phyloP scores from a whole-genome alignment of 371 early-diverging fungal genomes.

The Circinella minor region DNA sequence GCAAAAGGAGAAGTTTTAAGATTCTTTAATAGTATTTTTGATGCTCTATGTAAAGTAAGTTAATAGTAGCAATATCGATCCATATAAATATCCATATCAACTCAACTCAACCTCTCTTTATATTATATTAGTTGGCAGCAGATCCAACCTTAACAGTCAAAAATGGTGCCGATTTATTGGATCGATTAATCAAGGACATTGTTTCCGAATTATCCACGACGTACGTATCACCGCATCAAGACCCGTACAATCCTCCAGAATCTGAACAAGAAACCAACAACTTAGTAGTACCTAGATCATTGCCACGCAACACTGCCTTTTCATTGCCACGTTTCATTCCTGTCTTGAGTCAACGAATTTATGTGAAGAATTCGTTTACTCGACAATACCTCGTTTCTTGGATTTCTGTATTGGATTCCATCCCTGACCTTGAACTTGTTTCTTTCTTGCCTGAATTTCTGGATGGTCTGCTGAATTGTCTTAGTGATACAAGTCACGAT shows the following conservation, averaged over 20 bases:
- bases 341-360: conserved; percentile 83
- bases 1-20: conserved; percentile 80
- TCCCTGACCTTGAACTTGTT: conserved; percentile 90
- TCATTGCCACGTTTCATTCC: conserved; percentile 89
- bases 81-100: background rate
- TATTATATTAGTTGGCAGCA: conserved; percentile 62
- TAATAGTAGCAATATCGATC: background rate
- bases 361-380: conserved; percentile 81
- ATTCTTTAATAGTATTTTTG: conserved; percentile 93
- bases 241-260: conserved; percentile 38
- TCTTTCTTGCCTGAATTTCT: conserved; percentile 86
- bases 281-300: conserved; percentile 26
- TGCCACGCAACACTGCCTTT: conserved; percentile 63
- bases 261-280: conserved; percentile 17
- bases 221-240: conserved; percentile 48
- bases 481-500: conserved; percentile 86
- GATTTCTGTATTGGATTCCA: conserved; percentile 84
- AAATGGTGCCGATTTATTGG: conserved; percentile 87
- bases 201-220: conserved; percentile 85
- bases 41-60: conserved; percentile 84
- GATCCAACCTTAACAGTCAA: conserved; percentile 87
- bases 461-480: conserved; percentile 82
- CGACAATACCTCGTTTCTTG: conserved; percentile 91
- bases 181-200: conserved; percentile 91
- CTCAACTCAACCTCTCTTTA: too few species aligned